These are phyloP conservation scores for Durusdinium trenchii DNA, from an alignment of 73 alveolate genomes.

Conservation along the genomic window DNA sequence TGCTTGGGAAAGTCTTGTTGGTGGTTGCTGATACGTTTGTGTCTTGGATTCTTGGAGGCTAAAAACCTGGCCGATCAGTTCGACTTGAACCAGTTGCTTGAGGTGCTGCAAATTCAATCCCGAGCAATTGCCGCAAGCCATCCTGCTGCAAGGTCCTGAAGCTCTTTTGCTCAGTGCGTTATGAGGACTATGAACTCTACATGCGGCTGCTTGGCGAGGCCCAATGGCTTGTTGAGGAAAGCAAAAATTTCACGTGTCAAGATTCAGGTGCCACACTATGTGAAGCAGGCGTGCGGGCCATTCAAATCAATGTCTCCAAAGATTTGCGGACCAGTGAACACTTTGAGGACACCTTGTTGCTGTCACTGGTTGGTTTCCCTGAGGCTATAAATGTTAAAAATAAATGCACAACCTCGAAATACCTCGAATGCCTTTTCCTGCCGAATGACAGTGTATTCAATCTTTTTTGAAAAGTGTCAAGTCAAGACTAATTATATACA, in stretches of 20 bases:
- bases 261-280: slow-evolving; percentile 72
- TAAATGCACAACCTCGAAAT: no score
- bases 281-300: slow-evolving; percentile 64
- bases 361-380: no score
- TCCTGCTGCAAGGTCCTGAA: slow-evolving; percentile 35
- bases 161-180: slow-evolving; percentile 90
- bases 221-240: neutral
- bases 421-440: no score
- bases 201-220: slow-evolving; percentile 92
- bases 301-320: no score
- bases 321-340: no score
- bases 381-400: no score
- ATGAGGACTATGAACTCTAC: slow-evolving; percentile 93
- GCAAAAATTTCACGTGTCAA: neutral
- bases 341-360: no score
- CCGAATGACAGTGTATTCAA: no score
- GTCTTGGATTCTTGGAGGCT: slow-evolving; percentile 26
- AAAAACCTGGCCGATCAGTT: slow-evolving; percentile 90
- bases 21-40: neutral
- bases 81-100: slow-evolving; percentile 42
- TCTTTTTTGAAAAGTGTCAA: no score
- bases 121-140: neutral
- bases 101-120: neutral
- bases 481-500: no score
- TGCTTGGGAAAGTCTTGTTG: no score